phyloP scores from a whole-genome alignment of 495 filamentous ascomycete species.

The Lichenothelia convexa region DNA sequence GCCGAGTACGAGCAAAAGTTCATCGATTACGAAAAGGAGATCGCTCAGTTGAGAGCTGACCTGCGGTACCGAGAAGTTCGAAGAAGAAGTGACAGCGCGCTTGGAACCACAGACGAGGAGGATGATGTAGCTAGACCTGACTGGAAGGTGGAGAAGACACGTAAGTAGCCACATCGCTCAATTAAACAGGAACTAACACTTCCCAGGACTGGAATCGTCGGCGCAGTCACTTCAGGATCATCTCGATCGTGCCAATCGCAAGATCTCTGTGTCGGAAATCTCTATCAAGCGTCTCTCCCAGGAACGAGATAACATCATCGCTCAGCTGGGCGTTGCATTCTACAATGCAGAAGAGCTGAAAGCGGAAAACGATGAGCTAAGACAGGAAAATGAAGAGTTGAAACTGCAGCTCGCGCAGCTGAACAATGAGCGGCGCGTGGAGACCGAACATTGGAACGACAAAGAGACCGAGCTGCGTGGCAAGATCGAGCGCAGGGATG shows the following conservation, averaged over 20 bases:
- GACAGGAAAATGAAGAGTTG: conserved; percentile 10
- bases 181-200: conserved; percentile 1
- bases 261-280: conserved; percentile 39
- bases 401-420: conserved; percentile 10
- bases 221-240: conserved; percentile 37
- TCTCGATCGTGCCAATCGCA: conserved; percentile 39
- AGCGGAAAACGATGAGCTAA: conserved; percentile 17
- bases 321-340: conserved; percentile 44
- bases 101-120: conserved; percentile 26
- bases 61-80: conserved; percentile 26
- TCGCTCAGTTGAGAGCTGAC: conserved; percentile 33
- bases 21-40: conserved; percentile 38
- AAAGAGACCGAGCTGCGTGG: conserved; percentile 11
- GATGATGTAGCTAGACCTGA: conserved; percentile 15
- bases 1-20: conserved; percentile 36
- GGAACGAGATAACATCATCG: conserved; percentile 46
- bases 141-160: conserved; percentile 34
- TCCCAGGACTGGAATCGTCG: conserved; percentile 36
- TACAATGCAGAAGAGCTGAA: conserved; percentile 46
- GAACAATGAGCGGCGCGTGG: conserved; percentile 11
- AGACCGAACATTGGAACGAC: conserved; percentile 7
- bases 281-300: conserved; percentile 38
- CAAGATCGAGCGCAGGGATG: conserved; percentile 10
- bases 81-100: conserved; percentile 26
- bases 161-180: conserved; percentile 20